Evolutionary conservation across 2,329 filamentous ascomycete genomes (phyloP), one percentile per base, ranked within the genome.

Genomic region (Aureobasidium sp.): DNA sequence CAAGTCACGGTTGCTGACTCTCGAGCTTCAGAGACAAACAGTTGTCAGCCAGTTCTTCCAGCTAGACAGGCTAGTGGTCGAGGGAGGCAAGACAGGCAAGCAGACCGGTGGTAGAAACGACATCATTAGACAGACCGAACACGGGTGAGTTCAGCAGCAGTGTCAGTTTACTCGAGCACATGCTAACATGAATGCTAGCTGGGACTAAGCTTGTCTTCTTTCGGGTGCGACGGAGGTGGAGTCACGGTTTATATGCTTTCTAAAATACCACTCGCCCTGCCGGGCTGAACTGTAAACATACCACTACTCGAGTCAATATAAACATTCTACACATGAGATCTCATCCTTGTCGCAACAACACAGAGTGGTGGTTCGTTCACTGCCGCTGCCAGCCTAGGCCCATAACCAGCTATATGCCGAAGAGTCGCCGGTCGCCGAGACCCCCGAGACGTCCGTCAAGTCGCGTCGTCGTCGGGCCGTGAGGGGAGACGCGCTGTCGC

Each of bases 41-140:
- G 83, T 94, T 56, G 85, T 99, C 71, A 95, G 91, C 73, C 90
- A 96, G 73, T 97, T 97, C 78, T 97, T 90, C 79, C 89, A 97
- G 77, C 76, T 95, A 65, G 92, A 97, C 72, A 83, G 86, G 71
- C 82, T 99, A 76, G 94, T 99, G 15, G 90, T 99, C 0, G 94
- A 99, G 76, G 89, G 89, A 20, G 88, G 90, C 63, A 87, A 90
- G 74, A 85, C 88, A 70, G 88, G 88, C 67, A 90, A 89, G 76
- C 84, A 92, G 72, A 84, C 78, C 37, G 87, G 87, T 3, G 73
- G 80, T n/a, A 79, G 84, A 63, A 87, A 84, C 52, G 85, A 81
- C 48, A 86, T 92, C 65, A 77, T 87, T 60, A 82, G 90, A 72
- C 87, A 91, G 76, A 93, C 90, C 77, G 88, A 93, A 67, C 85